Evolutionary conservation across 192 early-diverging fungal genomes (phyloP), one percentile per base, ranked within the genome.

Genomic region (Linnemannia hyalina): DNA sequence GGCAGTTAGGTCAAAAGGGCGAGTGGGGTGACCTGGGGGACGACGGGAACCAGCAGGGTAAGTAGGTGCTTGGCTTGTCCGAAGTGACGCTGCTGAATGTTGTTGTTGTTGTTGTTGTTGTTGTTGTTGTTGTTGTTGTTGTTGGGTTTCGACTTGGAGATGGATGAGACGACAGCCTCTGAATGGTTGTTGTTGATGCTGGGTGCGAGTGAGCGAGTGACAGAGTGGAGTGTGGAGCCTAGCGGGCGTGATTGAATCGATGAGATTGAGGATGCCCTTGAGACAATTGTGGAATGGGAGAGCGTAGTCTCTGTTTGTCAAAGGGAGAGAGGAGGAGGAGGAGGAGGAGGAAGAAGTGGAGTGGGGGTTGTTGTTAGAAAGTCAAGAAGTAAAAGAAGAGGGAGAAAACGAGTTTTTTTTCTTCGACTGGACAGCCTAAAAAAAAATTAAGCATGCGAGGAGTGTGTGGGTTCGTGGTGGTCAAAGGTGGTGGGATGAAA

Each of bases 401-500:
- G 38, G 22, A 63, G 36, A 60, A 52, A 57, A 60, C 11, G 22
- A 57, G 11, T 65, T 3, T 32, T 65, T 16, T 29, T 15, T 29
- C 11, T 15, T 32, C 2, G 8, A 55, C 6, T 40, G 38, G 3
- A 44, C 42, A 44, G 42, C 44, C 44, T 46, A 46, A 55, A 38
- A 76, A 76, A 76, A 15, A 70, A 76, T 10, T 70, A 70, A 70
- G 69, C 69, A 70, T 70, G 40, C 23, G 22, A 70, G 29, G 60
- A 32, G 60, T 15, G 11, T 44, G 44, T 44, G 44, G 44, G 44
- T 44, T 44, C 10, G 26, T n/a, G 26, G 55, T 57, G 20, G 52
- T 57, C 23, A 23, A 23, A 23, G 26, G 55, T 57, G 4, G 52
- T 57, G 55, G 55, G 55, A 23, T 65, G 60, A 65, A 65, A 65